Conservation (phyloP, 1,284 basidiomycete species). For the Porphyrellus sp. region DNA sequence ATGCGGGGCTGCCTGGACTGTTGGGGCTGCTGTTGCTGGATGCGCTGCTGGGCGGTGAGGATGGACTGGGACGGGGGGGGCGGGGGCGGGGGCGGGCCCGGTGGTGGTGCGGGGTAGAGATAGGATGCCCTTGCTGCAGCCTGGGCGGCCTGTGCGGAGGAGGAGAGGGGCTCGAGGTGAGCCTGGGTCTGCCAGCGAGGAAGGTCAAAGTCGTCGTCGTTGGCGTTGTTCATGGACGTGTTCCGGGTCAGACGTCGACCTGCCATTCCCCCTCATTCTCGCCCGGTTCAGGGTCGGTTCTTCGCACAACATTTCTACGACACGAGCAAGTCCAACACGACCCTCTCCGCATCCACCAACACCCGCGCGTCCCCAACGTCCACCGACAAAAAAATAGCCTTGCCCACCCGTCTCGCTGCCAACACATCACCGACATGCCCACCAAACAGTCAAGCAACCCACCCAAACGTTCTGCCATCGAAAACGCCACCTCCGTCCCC, state of each 20-base stretch:
- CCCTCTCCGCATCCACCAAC: conserved; percentile 55
- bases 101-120: conserved; percentile 44
- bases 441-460: conserved; percentile 30
- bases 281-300: conserved; percentile 36
- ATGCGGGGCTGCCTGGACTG: conserved; percentile 64
- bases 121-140: conserved; percentile 47
- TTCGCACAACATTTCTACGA: not conserved
- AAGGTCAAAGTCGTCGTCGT: conserved; percentile 70
- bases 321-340: conserved; percentile 46
- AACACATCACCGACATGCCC: not conserved
- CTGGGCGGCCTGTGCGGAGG: conserved; percentile 59
- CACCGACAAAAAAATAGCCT: conserved; percentile 68
- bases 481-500: conserved; percentile 60
- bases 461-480: conserved; percentile 81
- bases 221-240: conserved; percentile 51
- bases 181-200: conserved; percentile 75
- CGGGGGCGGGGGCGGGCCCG: conserved; percentile 39
- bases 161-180: conserved; percentile 62
- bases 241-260: no score
- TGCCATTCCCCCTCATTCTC: no score
- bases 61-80: conserved; percentile 18
- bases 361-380: conserved; percentile 52
- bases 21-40: conserved; percentile 34
- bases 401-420: conserved; percentile 58
- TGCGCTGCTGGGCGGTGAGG: conserved; percentile 23